These are phyloP conservation scores for Coniella vitis DNA, from an alignment of 2,329 filamentous ascomycete genomes.

Conservation along the genomic window DNA sequence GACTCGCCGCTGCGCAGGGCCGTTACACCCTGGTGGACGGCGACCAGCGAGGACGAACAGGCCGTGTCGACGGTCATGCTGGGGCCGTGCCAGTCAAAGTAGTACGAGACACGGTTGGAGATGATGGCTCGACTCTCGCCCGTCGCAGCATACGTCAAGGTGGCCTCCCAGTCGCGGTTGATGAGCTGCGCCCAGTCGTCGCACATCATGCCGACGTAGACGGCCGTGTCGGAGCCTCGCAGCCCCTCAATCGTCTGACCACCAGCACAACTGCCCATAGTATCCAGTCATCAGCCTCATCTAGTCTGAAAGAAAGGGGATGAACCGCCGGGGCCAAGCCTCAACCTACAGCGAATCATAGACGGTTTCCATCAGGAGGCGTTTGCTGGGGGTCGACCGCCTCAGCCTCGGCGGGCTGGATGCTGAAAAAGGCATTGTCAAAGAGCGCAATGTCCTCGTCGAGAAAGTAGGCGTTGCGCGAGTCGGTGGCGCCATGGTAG, in stretches of 20 bases:
- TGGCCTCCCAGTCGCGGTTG: conserved; percentile 15
- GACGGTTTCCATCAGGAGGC: conserved; percentile 18
- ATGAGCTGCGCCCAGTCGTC: conserved; percentile 21
- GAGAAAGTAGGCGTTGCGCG: conserved; percentile 18
- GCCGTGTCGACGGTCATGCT: conserved; percentile 38
- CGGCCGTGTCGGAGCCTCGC: conserved; percentile 21
- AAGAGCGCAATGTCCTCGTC: conserved; percentile 2
- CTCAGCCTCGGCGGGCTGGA: conserved; percentile 18
- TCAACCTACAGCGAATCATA: conserved; percentile 22
- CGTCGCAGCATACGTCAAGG: conserved; percentile 25
- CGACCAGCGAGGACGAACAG: conserved; percentile 33
- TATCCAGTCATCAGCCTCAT: too few relatives aligned
- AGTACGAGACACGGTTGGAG: conserved; percentile 33
- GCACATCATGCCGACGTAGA: conserved; percentile 23
- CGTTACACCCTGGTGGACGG: conserved; percentile 32
- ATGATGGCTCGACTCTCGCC: conserved; percentile 26
- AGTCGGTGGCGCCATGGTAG: conserved; percentile 22
- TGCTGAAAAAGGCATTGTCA: conserved; percentile 23
- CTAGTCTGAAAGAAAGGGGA: too few relatives aligned
- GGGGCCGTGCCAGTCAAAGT: conserved; percentile 32
- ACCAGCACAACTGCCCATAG: conserved; percentile 7
- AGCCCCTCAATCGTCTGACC: conserved; percentile 18
- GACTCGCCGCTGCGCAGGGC: conserved; percentile 26
- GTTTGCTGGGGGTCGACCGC: conserved; percentile 12
- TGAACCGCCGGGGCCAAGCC: too few relatives aligned